Conservation (phyloP, 1,284 basidiomycete genomes). For the Heterobasidion irregulare region DNA sequence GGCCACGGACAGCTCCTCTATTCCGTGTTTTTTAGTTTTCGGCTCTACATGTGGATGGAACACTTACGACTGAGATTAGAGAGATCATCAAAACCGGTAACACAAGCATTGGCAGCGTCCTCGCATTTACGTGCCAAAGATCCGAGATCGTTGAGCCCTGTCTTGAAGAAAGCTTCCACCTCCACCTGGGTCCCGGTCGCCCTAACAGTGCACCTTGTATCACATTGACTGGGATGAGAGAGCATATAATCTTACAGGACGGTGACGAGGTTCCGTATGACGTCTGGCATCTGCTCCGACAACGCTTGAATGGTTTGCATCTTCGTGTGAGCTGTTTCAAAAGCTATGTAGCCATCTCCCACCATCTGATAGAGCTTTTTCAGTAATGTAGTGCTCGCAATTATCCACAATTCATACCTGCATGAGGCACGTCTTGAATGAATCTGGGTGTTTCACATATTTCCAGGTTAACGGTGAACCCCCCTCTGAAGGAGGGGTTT, state of each 20-base stretch:
- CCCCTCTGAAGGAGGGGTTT: background rate
- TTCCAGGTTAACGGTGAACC: background rate
- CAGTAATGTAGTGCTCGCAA: background rate
- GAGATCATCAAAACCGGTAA: background rate
- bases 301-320: conserved; percentile 7
- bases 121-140: conserved; percentile 1
- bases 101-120: background rate
- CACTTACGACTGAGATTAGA: background rate
- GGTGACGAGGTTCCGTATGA: conserved; percentile 6
- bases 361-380: background rate
- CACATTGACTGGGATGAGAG: background rate
- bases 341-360: conserved; percentile 3
- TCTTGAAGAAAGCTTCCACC: background rate
- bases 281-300: conserved; percentile 7
- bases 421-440: conserved; percentile 4
- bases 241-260: conserved; percentile 1
- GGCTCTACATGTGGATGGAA: background rate
- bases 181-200: background rate
- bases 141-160: background rate
- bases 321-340: conserved; percentile 6
- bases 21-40: background rate
- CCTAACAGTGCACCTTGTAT: background rate
- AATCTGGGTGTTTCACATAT: conserved; percentile 3
- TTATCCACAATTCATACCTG: background rate
- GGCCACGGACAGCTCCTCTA: background rate